Conservation (phyloP, 805 yeast genomes). For the Saccharomycopsis sp. region DNA sequence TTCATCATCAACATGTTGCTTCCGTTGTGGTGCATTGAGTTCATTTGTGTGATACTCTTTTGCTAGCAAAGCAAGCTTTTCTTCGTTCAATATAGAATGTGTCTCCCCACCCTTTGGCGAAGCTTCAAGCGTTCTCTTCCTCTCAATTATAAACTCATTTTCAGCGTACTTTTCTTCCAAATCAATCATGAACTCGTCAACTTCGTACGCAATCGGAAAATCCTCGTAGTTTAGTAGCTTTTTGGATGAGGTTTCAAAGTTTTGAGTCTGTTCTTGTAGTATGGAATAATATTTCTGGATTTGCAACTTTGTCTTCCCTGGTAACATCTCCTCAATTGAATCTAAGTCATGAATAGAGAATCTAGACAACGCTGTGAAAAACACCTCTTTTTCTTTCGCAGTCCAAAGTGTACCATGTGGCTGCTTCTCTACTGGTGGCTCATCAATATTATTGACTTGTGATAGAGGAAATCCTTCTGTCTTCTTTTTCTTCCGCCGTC, state of each 20-base stretch:
- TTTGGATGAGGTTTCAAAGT: slow-evolving; percentile 16
- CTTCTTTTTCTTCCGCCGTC: not conserved
- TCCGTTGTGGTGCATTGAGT: too few species aligned
- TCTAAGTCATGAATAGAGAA: slow-evolving; percentile 42
- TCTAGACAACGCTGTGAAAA: slow-evolving; percentile 41
- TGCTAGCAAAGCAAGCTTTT: too few species aligned
- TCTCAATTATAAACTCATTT: too few species aligned
- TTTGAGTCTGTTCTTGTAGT: slow-evolving; percentile 24
- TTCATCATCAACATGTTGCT: too few species aligned
- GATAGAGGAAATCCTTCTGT: not conserved
- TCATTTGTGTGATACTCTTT: too few species aligned
- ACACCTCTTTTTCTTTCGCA: slow-evolving; percentile 38
- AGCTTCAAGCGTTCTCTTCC: too few species aligned
- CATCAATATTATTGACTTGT: not conserved
- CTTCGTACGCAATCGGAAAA: slow-evolving; percentile 45
- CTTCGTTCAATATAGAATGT: too few species aligned
- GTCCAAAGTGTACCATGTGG: slow-evolving; percentile 35
- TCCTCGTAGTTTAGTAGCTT: slow-evolving; percentile 32
- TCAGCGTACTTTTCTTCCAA: slow-evolving; percentile 31
- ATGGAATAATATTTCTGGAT: slow-evolving; percentile 37
- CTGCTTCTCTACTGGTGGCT: not conserved
- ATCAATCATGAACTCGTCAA: slow-evolving; percentile 34
- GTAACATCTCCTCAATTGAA: slow-evolving; percentile 31
- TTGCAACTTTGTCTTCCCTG: slow-evolving; percentile 36
- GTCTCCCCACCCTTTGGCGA: too few species aligned